Evolutionary conservation across 176 grass and related monocot genomes (phyloP).

Genomic region (Otatea glauca): DNA sequence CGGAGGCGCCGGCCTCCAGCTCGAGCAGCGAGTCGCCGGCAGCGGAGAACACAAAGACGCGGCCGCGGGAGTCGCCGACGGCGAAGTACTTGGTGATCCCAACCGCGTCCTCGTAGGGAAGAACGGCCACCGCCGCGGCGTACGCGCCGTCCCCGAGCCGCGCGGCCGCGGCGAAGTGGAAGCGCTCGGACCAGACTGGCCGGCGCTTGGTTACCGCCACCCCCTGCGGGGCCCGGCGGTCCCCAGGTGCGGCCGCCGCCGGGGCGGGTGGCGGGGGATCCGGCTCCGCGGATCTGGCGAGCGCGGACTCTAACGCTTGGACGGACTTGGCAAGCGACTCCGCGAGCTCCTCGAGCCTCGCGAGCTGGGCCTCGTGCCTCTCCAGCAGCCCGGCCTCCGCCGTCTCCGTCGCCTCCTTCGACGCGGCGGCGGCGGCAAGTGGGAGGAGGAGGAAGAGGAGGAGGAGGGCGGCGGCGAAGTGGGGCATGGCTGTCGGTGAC

Average conservation of each 20-base stretch:
- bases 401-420: background rate
- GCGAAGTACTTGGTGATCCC: conserved; percentile 90
- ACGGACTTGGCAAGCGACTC: conserved; percentile 56
- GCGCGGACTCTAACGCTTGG: conserved; percentile 47
- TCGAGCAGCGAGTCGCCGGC: conserved; percentile 75
- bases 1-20: conserved; percentile 44
- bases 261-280: conserved; percentile 26
- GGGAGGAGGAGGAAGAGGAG: conserved; percentile 31
- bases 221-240: conserved; percentile 33
- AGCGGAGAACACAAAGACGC: conserved; percentile 80
- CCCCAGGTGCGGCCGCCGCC: background rate
- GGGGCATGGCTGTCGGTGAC: conserved; percentile 54
- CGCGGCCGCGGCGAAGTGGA: conserved; percentile 67
- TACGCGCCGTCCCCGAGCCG: conserved; percentile 61
- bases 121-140: conserved; percentile 44
- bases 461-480: conserved; percentile 48
- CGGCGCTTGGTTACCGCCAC: conserved; percentile 72
- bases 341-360: conserved; percentile 63
- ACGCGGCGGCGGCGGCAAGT: background rate
- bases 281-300: conserved; percentile 51
- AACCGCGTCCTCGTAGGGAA: conserved; percentile 74
- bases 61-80: conserved; percentile 72
- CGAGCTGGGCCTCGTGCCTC: conserved; percentile 55
- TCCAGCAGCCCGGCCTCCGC: conserved; percentile 39
- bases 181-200: conserved; percentile 75